Percentiles rank a stretch among this genome's conserved stretches.
Conservation (phyloP, 2,329 filamentous ascomycete species). For the Pyricularia grisea region DNA sequence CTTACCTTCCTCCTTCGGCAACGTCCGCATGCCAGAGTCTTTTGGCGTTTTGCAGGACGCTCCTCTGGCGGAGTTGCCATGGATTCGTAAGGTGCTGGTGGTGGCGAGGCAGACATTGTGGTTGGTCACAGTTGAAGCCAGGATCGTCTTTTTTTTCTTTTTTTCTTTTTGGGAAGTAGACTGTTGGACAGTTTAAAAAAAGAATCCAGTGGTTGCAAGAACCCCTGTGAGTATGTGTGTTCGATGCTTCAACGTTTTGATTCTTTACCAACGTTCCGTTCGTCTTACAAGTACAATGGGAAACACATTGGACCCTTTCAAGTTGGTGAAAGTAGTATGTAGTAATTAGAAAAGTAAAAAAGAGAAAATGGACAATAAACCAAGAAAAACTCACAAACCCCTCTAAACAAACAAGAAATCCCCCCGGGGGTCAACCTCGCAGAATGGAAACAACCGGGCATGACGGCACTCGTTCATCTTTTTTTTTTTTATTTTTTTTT, state of each 20-base stretch:
- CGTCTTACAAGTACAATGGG: background rate
- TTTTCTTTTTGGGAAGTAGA: background rate
- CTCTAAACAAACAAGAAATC: background rate
- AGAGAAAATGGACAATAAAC: background rate
- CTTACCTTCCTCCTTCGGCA: constrained; percentile 4
- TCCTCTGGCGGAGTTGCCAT: constrained; percentile 3
- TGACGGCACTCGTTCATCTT: background rate
- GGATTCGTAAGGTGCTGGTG: background rate
- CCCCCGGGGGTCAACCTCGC: background rate
- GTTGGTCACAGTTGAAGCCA: background rate
- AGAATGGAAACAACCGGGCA: background rate
- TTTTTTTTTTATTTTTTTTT: background rate
- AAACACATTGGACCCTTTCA: background rate
- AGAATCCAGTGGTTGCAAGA: background rate
- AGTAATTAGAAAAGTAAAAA: background rate
- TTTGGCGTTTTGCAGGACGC: constrained; percentile 1
- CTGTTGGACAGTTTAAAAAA: background rate
- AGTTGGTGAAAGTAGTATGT: background rate
- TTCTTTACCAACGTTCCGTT: background rate
- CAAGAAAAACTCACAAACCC: background rate
- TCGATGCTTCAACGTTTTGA: background rate
- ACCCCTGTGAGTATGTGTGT: background rate
- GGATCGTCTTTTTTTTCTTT: too few relatives aligned
- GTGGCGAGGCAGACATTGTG: background rate
- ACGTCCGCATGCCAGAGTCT: constrained; percentile 1